Conservation (phyloP, 768 basidiomycete species). For the Suillus hirtellus region DNA sequence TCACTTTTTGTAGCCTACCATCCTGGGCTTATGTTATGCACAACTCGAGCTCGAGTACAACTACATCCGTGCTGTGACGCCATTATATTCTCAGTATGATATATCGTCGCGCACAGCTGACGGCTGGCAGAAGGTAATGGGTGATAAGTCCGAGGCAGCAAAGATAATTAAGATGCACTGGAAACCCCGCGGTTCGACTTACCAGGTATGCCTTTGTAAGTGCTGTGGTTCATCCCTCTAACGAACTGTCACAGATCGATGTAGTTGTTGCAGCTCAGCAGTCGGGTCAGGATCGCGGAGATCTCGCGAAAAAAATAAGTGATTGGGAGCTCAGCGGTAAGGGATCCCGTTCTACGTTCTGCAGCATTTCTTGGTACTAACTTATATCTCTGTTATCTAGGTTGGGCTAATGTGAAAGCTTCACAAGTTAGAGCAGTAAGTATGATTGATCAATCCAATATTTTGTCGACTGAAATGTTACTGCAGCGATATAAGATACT, state of each 20-base stretch:
- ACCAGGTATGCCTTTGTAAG: constrained; percentile 18
- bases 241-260: constrained; percentile 33
- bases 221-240: neutral
- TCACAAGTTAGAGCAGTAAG: constrained; percentile 41
- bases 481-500: constrained; percentile 38
- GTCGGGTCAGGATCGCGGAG: constrained; percentile 31
- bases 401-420: constrained; percentile 33
- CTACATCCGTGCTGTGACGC: constrained; percentile 46
- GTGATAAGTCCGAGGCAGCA: constrained; percentile 35
- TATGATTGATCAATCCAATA: neutral
- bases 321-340: constrained; percentile 42
- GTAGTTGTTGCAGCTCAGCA: constrained; percentile 30
- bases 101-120: constrained; percentile 29
- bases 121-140: constrained; percentile 31
- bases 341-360: neutral
- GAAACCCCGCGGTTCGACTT: constrained; percentile 24
- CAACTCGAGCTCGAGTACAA: constrained; percentile 48
- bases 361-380: neutral
- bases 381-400: constrained; percentile 18
- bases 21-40: constrained; percentile 46
- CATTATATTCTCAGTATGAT: constrained; percentile 45
- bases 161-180: constrained; percentile 34
- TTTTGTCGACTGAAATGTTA: constrained; percentile 1
- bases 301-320: constrained; percentile 37
- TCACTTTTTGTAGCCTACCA: constrained; percentile 34